Evolutionary conservation across 805 yeast genomes (phyloP), one percentile per base, ranked within the genome.

Genomic region (Sugiyamaella smithiae): DNA sequence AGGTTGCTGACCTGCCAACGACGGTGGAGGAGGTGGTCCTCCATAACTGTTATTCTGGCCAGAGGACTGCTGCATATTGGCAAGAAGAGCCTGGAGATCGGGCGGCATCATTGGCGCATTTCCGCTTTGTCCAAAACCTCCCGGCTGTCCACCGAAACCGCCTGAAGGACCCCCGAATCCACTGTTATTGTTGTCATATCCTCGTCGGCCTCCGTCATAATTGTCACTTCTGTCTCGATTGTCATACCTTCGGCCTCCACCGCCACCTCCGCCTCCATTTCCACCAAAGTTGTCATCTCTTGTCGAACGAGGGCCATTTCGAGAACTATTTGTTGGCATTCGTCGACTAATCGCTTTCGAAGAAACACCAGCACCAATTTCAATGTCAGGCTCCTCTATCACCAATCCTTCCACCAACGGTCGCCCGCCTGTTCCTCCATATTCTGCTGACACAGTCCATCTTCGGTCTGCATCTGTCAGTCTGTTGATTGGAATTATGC

Each of bases 361-460:
- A 1, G 96, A 84, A 43, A 88, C 86, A 54, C 97, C 97, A 42
- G 88, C 82, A 44, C 98, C 98, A 47, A 93, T 87, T 65, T 90
- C 97, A 59, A 91, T 93, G 70, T 93, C 99, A 2, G 99, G 99
- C 69, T 93, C 99, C 66, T 93, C 98, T 64, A 93, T 80, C 12
- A 84, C 87, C 61, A 88, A 70, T 45, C 96, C 96, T 37, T 87
- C 76, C 51, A 72, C 81, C 52, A 93, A 67, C 6, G 90, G 88
- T 62, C 75, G 78, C 16, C 96, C 97, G 44, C 91, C 95, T 37
- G 97, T 85, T 59, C 99, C 99, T 57, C 99, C 99, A 89, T 95
- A 89, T 67, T 88, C 91, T 2, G 98, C 97, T 50, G 77, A 72
- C 29, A 80, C 85, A 9, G 88, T 79, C 99, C 99, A 93, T 54